Conservation (phyloP, 169 alveolate species). For the Plasmodium billcollinsi region DNA sequence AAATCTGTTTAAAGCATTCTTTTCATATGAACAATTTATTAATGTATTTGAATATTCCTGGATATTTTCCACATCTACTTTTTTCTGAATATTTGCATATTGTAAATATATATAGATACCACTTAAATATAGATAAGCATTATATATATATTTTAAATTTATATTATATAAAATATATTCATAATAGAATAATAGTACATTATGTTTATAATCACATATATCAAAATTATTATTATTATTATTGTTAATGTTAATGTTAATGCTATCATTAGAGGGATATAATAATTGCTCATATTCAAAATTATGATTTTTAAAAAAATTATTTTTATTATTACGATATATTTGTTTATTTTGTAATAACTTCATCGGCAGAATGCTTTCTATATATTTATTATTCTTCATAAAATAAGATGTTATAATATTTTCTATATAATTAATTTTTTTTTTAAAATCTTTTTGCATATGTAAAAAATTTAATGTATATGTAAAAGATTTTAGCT, state of each 20-base stretch:
- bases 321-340: no score
- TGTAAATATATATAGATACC: conserved; percentile 43
- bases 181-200: conserved; percentile 34
- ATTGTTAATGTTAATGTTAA: not conserved
- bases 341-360: no score
- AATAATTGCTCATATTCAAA: not conserved
- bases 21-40: not conserved
- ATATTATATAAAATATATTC: conserved; percentile 68
- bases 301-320: no score
- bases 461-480: conserved; percentile 38
- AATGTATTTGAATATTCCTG: not conserved
- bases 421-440: conserved; percentile 25
- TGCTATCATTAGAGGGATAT: not conserved
- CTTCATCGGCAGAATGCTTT: no score
- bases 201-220: conserved; percentile 3
- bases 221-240: conserved; percentile 5
- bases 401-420: conserved; percentile 34
- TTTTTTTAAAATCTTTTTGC: conserved; percentile 8
- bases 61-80: not conserved
- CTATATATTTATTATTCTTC: conserved; percentile 2
- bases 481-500: conserved; percentile 50
- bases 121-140: conserved; percentile 34
- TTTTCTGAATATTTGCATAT: not conserved
- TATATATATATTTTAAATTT: conserved; percentile 44
- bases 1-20: no score